Base-by-base conservation (phyloP, 169 alveolate species). In the Plasmodium vinckei region DNA sequence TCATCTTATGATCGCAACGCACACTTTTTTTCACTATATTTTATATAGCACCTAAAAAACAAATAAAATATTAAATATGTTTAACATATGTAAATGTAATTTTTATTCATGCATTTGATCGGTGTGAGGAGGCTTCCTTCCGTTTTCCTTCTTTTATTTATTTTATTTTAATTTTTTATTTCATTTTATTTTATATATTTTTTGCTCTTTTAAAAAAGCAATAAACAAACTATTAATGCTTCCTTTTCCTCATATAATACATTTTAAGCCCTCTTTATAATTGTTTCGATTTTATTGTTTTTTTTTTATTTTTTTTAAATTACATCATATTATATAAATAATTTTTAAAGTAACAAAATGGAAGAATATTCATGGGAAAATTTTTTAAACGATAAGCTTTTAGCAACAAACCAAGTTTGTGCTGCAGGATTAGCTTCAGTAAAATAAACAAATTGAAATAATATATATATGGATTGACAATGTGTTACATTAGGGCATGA, bases 351-450 rank as follows among this genome's bases (percentile, higher is more conserved):
- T 15, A 46, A 61, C 46, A 73, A 19, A 68, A 65, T 53, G 87
- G 88, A 61, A 75, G 88, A 63, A 19, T 75, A 75, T 54, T 75
- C 88, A 61, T 75, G 88, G 88, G 88, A 75, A 12, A 75, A 53
- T 65, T 75, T 61, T 15, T 56, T 75, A 42, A 75, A 75, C 51
- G 88, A 75, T 19, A 61, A 73, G 46, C 88, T 75, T 47, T 75
- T 75, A 68, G 73, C 88, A 33, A 75, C 88, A 10, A 75, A 75
- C 46, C 88, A 75, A 54, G 88, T 75, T 44, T 75, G 77, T 19
- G 88, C 75, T 19, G 88, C 88, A 39, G 88, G 88, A 39, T 75
- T 75, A 56, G 88, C 88, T 19, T 75, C 88, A 73, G 88, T 75
- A 75, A 12, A 68, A 54, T 7, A 12, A 9, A 7, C n/a, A 13